phyloP scores from a whole-genome alignment of 805 yeast species.

The Saccharomycopsis javanensis region DNA sequence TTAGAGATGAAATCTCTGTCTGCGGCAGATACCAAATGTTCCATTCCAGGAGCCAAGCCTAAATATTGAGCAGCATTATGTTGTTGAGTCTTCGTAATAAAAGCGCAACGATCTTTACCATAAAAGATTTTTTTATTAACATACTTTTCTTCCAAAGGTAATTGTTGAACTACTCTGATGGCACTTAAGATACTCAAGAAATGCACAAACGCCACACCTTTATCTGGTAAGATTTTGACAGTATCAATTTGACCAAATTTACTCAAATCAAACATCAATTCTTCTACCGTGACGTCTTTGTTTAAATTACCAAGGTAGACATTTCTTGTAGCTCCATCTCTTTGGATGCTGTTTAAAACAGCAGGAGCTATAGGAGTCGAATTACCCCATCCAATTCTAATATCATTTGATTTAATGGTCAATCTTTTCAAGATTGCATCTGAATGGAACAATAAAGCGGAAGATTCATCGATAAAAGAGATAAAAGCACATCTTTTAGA shows the following conservation, averaged over 20 bases:
- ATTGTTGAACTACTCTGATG: slow-evolving; percentile 69
- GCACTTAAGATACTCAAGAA: slow-evolving; percentile 80
- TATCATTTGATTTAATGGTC: slow-evolving; percentile 69
- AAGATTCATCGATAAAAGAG: slow-evolving; percentile 78
- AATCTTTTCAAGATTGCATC: slow-evolving; percentile 83
- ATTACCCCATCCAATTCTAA: slow-evolving; percentile 91
- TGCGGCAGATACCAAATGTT: slow-evolving; percentile 64
- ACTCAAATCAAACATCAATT: slow-evolving; percentile 53
- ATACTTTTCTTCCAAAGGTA: slow-evolving; percentile 62
- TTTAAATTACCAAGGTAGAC: slow-evolving; percentile 80
- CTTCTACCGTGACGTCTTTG: slow-evolving; percentile 55
- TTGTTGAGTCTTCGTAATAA: slow-evolving; percentile 89
- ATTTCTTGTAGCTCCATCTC: slow-evolving; percentile 88
- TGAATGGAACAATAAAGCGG: slow-evolving; percentile 86
- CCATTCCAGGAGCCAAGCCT: slow-evolving; percentile 85
- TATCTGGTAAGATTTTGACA: slow-evolving; percentile 66
- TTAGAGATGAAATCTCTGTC: slow-evolving; percentile 50
- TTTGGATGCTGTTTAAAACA: slow-evolving; percentile 64
- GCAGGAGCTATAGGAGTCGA: slow-evolving; percentile 64
- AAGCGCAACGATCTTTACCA: slow-evolving; percentile 93
- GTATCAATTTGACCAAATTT: slow-evolving; percentile 80
- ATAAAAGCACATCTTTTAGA: slow-evolving; percentile 83
- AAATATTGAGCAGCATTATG: slow-evolving; percentile 94
- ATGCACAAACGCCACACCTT: slow-evolving; percentile 85
- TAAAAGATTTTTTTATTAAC: slow-evolving; percentile 71